Conservation (phyloP, 164 flowering plant genomes). For the Nymphaea thermarum region DNA sequence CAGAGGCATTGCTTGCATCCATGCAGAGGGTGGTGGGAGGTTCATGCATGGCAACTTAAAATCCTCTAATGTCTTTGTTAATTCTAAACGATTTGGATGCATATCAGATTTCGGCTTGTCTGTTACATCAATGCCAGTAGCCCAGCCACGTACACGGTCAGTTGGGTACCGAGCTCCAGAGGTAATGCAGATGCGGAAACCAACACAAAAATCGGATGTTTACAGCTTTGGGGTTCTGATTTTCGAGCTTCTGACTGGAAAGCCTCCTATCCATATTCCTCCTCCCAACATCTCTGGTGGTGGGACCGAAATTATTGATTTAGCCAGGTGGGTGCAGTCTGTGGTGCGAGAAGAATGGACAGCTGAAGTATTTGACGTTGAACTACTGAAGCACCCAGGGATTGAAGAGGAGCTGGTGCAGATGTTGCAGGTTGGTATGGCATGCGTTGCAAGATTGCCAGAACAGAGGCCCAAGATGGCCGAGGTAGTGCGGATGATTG, state of each 20-base stretch:
- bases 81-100: slow-evolving; percentile 24
- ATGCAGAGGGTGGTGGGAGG: slow-evolving; percentile 33
- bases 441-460: slow-evolving; percentile 28
- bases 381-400: slow-evolving; percentile 53
- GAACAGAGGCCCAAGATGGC: slow-evolving; percentile 24
- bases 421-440: slow-evolving; percentile 69
- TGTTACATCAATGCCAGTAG: slow-evolving; percentile 8
- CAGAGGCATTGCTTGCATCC: slow-evolving; percentile 51
- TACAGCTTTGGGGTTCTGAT: slow-evolving; percentile 24
- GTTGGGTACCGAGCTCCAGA: neutral
- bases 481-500: slow-evolving; percentile 28
- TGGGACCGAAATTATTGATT: slow-evolving; percentile 68
- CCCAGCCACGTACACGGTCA: neutral
- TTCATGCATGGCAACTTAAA: slow-evolving; percentile 63
- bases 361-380: slow-evolving; percentile 75
- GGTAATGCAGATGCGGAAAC: neutral
- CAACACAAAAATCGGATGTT: neutral
- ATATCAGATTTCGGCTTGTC: slow-evolving; percentile 52
- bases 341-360: slow-evolving; percentile 81
- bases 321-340: slow-evolving; percentile 88
- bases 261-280: slow-evolving; percentile 36
- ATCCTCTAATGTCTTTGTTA: slow-evolving; percentile 55
- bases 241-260: slow-evolving; percentile 87
- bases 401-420: slow-evolving; percentile 84
- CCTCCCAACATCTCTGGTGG: slow-evolving; percentile 22